Base-by-base conservation (phyloP, 352 stramenopile genomes). In the Plasmopara muralis region DNA sequence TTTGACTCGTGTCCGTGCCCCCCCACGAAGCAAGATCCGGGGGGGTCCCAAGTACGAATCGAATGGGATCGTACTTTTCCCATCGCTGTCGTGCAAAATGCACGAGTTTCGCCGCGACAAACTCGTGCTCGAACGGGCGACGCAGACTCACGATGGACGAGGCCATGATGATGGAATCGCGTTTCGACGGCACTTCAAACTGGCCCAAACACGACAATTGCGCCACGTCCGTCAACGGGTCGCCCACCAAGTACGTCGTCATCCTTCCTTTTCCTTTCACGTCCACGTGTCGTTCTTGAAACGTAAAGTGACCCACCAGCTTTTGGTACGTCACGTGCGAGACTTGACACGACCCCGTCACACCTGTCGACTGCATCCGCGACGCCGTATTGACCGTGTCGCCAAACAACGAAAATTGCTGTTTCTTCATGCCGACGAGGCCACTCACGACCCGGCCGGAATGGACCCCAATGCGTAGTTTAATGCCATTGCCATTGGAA, bases 341-440 rank as follows among this genome's bases (percentile, higher is more conserved):
- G 38, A 93, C 52, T 51, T 96, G 88, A 44, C 89, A 94, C 0
- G 68, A 66, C 0, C 79, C 84, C 4, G 77, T 84, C 13, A 90
- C 54, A 0, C 85, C 87, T 20, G 89, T 95, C 5, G 83, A 95
- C 53, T 97, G 85, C 89, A 95, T 96, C 2, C 88, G 74, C 5
- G 77, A 87, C 5, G 85, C 70, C 0, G 85, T 96, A 57, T 96
- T 97, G 4, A 96, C 87, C 0, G 92, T 94, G 52, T 98, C 93
- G 6, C 93, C 89, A 69, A 98, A 97, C 7, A 98, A 64, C 9
- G 83, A 95, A 59, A 96, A 98, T 28, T 93, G 82, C 40, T 93
- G 87, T 62, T 97, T 97, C 53, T 95, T 92, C 65, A 93, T 87
- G 0, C 89, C 89, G 0, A 97, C 85, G 0, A 97, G 66, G 12